Evolutionary conservation across 768 basidiomycete species (phyloP), one percentile per base, ranked within the genome.

Genomic region (Kwoniella dejecticola): DNA sequence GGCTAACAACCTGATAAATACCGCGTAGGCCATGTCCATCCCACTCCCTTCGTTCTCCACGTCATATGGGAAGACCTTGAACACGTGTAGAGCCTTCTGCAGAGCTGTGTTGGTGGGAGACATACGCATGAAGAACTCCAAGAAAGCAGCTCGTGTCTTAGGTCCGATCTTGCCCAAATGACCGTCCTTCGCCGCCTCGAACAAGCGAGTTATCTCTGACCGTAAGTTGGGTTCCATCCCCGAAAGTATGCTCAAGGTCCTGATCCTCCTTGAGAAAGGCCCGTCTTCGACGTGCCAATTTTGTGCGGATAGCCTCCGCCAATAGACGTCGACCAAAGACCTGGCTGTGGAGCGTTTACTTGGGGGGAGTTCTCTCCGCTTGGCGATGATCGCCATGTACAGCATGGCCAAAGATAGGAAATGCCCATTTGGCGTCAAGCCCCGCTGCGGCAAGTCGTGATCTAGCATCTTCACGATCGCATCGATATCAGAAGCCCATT

Each of bases 391-490:
- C 5, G 50, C 45, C 50, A 52, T 52, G 17, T 47, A 41, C 1
- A 58, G 38, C 55, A 57, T 57, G 4, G 56, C 55, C 1, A 30
- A 10, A 1, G 55, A 52, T 15, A 64, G 33, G 26, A 56, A 54
- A 21, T 48, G 40, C n/a, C 50, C 55, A 29, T 50, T 63, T 11
- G 46, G 45, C 15, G 41, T 21, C 8, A 64, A 24, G 4, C 47
- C 46, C 33, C 63, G 40, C 30, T 49, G 56, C 4, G 63, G 63
- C 3, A 64, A n/a, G 26, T 64, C 63, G 13, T 42, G 23, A 26
- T 60, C 63, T 24, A 59, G 57, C 57, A 64, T 59, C 12, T 30
- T 27, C 4, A 45, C 33, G 26, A 64, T 54, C 2, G 45, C 44
- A 26, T 59, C 52, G 36, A 64, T 52, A 50, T 64, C 52, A 1